Conservation (phyloP, 2,329 filamentous ascomycete genomes). For the Immersiporthe knoxdaviesiana region DNA sequence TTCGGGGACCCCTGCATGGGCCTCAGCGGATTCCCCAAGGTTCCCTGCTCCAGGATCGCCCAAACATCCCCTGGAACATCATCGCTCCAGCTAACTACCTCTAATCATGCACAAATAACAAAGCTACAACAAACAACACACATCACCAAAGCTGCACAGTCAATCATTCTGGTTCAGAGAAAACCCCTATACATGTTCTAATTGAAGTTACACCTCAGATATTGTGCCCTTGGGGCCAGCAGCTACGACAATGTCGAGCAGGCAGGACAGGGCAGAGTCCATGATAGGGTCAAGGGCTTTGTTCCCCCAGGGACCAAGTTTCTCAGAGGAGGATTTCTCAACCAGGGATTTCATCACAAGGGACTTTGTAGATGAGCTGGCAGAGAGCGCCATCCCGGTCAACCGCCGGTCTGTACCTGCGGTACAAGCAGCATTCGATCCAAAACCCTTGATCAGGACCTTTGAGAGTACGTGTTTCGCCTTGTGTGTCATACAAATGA, state of each 20-base stretch:
- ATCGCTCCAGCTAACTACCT: not conserved
- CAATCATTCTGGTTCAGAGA: not conserved
- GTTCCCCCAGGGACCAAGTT: conserved; percentile 78
- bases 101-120: not conserved
- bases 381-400: conserved; percentile 78
- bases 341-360: conserved; percentile 95
- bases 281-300: conserved; percentile 61
- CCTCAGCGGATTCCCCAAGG: not conserved
- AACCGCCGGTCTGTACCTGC: conserved; percentile 76
- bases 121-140: conserved; percentile 2
- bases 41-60: not conserved
- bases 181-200: conserved; percentile 15
- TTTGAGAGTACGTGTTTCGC: conserved; percentile 69
- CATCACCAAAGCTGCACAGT: not conserved
- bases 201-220: conserved; percentile 20
- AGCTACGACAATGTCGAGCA: conserved; percentile 38
- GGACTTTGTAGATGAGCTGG: conserved; percentile 93
- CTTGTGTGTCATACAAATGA: not conserved
- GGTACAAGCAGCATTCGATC: conserved; percentile 72
- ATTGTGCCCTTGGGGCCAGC: conserved; percentile 46
- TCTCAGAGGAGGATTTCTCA: conserved; percentile 86
- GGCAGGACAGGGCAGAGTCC: conserved; percentile 44
- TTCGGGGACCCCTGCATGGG: not conserved
- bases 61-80: conserved; percentile 10
- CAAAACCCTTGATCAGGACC: conserved; percentile 92